Conservation (phyloP, 768 basidiomycete genomes). For the Leccinum ochraceum region DNA sequence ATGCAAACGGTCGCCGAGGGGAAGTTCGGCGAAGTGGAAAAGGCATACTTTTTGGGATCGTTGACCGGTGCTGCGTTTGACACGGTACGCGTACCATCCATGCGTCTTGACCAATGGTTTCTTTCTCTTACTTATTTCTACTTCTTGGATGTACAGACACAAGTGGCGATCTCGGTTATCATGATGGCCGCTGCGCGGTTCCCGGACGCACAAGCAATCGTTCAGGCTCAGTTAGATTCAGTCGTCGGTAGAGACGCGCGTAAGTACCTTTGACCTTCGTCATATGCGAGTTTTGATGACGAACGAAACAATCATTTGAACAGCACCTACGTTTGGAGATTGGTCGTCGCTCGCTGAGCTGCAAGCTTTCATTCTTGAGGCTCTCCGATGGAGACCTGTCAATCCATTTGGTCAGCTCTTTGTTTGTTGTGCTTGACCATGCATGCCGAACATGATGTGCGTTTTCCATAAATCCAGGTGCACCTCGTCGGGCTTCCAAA, state of each 20-base stretch:
- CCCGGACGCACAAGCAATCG: slow-evolving; percentile 35
- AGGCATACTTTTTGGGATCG: slow-evolving; percentile 58
- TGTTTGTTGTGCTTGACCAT: no score
- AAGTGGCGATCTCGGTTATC: slow-evolving; percentile 28
- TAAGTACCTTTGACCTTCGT: slow-evolving; percentile 14
- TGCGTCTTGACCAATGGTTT: background rate
- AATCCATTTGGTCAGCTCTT: slow-evolving; percentile 28
- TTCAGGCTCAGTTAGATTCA: slow-evolving; percentile 39
- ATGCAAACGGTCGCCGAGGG: slow-evolving; percentile 47
- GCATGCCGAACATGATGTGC: background rate
- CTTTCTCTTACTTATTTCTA: background rate
- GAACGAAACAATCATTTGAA: background rate
- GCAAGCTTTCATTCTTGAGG: slow-evolving; percentile 40
- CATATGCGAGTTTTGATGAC: background rate
- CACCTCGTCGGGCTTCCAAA: slow-evolving; percentile 26
- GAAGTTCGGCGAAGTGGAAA: slow-evolving; percentile 51
- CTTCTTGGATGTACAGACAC: slow-evolving; percentile 18
- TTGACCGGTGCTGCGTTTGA: slow-evolving; percentile 67
- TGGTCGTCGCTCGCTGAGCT: slow-evolving; percentile 34
- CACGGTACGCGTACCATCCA: slow-evolving; percentile 34
- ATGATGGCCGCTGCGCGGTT: slow-evolving; percentile 41
- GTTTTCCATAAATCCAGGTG: slow-evolving; percentile 8
- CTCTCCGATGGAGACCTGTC: slow-evolving; percentile 41
- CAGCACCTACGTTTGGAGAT: slow-evolving; percentile 42
- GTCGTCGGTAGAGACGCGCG: slow-evolving; percentile 38